Percentiles rank a stretch among this genome's conserved stretches.
These are phyloP conservation scores for Gossypium schwendimanii DNA, from an alignment of 441 rosid genomes.

Conservation along the genomic window DNA sequence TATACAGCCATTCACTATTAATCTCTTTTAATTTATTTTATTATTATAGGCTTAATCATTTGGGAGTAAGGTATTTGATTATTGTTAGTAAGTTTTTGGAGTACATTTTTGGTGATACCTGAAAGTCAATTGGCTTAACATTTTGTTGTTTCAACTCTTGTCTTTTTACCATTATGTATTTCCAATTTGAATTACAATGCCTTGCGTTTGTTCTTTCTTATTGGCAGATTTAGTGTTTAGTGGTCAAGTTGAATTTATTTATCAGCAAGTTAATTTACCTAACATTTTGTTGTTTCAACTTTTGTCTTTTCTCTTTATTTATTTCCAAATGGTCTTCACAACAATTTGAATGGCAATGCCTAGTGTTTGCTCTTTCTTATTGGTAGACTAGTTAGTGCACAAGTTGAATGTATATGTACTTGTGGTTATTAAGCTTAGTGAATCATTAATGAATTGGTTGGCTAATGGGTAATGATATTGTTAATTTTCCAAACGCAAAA, in stretches of 20 bases:
- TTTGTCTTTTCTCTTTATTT: background rate
- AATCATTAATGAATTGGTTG: background rate
- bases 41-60: no score
- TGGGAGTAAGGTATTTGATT: background rate
- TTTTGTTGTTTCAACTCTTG: background rate
- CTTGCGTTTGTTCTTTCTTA: background rate
- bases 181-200: background rate
- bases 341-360: background rate
- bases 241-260: background rate
- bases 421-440: no score
- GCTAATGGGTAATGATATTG: background rate
- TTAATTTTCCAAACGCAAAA: background rate
- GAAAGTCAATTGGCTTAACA: background rate
- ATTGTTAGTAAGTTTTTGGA: background rate
- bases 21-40: background rate
- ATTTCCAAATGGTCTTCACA: background rate
- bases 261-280: background rate
- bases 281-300: background rate
- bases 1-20: background rate
- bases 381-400: background rate
- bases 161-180: background rate
- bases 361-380: background rate
- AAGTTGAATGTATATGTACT: background rate
- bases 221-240: background rate
- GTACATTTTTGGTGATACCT: background rate